phyloP scores from a whole-genome alignment of 1,284 basidiomycete genomes.

The Xerocomus minutiporus region DNA sequence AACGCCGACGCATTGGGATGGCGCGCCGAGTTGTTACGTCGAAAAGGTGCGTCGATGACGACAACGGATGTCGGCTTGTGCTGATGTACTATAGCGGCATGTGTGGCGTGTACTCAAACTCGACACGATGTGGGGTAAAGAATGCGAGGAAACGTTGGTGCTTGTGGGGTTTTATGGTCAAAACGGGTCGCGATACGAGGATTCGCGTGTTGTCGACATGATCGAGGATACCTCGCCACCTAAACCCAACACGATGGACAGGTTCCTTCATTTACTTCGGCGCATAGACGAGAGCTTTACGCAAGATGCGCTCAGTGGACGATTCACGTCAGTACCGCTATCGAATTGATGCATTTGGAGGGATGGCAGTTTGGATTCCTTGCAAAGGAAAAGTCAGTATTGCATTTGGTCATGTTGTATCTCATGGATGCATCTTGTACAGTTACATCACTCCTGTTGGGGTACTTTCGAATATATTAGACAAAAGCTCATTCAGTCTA shows the following conservation, averaged over 20 bases:
- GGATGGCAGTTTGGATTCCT: not conserved
- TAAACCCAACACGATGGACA: slow-evolving; percentile 44
- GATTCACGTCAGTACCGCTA: not conserved
- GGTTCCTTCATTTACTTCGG: slow-evolving; percentile 45
- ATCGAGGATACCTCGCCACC: slow-evolving; percentile 42
- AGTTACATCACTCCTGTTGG: not conserved
- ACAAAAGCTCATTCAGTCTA: not conserved
- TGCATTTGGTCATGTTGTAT: slow-evolving; percentile 1
- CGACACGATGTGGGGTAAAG: slow-evolving; percentile 40
- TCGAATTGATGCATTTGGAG: slow-evolving; percentile 1
- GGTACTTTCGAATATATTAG: not conserved
- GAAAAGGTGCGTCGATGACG: slow-evolving; percentile 31
- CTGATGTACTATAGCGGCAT: slow-evolving; percentile 41
- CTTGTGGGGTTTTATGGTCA: slow-evolving; percentile 56
- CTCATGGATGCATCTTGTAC: not conserved
- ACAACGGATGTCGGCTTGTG: not conserved
- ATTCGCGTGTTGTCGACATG: slow-evolving; percentile 47
- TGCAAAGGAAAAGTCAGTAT: not conserved
- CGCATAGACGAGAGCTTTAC: slow-evolving; percentile 38
- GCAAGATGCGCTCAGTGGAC: slow-evolving; percentile 7
- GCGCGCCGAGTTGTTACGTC: slow-evolving; percentile 30
- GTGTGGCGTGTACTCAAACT: slow-evolving; percentile 51
- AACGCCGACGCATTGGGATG: slow-evolving; percentile 37
- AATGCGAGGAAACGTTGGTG: slow-evolving; percentile 47
- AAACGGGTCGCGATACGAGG: slow-evolving; percentile 45